These are phyloP conservation scores for Melanopsichium pennsylvanicum DNA, from an alignment of 1,284 basidiomycete species.

Conservation along the genomic window DNA sequence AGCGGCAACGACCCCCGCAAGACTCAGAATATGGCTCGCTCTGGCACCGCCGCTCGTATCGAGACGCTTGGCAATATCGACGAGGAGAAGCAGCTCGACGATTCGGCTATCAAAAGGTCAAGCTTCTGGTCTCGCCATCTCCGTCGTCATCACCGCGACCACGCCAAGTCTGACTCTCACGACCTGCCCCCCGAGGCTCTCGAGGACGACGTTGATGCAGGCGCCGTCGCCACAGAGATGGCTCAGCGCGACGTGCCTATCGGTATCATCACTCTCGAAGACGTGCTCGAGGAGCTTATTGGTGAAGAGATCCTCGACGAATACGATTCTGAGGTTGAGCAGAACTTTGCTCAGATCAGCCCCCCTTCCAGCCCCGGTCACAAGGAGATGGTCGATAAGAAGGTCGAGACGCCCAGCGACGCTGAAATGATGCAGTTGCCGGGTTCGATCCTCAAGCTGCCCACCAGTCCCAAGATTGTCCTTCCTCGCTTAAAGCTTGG, in stretches of 20 bases:
- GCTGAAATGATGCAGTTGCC: conserved; percentile 30
- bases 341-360: conserved; percentile 53
- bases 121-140: conserved; percentile 69
- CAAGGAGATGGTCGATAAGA: conserved; percentile 36
- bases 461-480: conserved; percentile 34
- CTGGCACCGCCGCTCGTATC: conserved; percentile 36
- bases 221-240: conserved; percentile 42
- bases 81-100: conserved; percentile 53
- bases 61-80: conserved; percentile 51
- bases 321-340: conserved; percentile 59
- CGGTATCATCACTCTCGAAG: conserved; percentile 91
- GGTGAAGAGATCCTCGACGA: conserved; percentile 64
- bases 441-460: conserved; percentile 28
- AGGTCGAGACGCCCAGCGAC: conserved; percentile 28
- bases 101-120: conserved; percentile 62
- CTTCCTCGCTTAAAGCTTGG: conserved; percentile 43
- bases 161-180: conserved; percentile 57
- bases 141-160: conserved; percentile 77
- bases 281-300: conserved; percentile 78
- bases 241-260: conserved; percentile 70
- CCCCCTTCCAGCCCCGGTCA: conserved; percentile 53
- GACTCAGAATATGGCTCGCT: conserved; percentile 16
- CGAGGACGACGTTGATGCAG: conserved; percentile 70
- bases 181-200: conserved; percentile 69
- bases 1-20: conserved; percentile 32